Evolutionary conservation across 257 asterid species (phyloP), one percentile per base, ranked within the genome.

Genomic region (Solanum stenotomum): DNA sequence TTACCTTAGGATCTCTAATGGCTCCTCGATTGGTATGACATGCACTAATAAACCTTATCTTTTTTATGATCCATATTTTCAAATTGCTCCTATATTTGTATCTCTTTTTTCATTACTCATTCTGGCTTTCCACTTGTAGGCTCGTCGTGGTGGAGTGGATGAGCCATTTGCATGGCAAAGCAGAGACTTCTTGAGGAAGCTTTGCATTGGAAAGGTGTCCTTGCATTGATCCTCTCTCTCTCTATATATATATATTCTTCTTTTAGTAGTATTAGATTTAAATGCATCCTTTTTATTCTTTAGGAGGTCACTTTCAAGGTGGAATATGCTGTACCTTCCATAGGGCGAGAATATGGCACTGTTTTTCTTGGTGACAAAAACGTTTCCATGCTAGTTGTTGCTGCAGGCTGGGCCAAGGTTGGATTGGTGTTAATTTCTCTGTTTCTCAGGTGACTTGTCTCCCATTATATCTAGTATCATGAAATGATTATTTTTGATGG

Each of bases 381-480:
- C 92, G 93, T 95, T 22, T 93, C 98, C 33, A 71, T 92, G 90
- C 93, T 95, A 74, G 98, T 97, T 89, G 98, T 93, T 31, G 90
- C 98, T 91, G 98, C 94, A 42, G 99, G 99, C 91, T 97, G 99
- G 99, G 99, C 99, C 16, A 97, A 93, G 99, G 99, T 96, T 78
- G 70, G 42, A 8, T 34, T 31, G 75, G 40, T 82, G 52, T 84
- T 87, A 84, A 31, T 22, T 74, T 86, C 33, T 87, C 1, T 46
- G 68, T 37, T 71, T 35, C 46, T 75, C 33, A 37, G 11, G 22
- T 75, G 33, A 11, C 56, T 76, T 75, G 52, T 23, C 37, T 37
- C 56, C 83, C 33, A 37, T 1, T 76, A 12, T 76, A 37, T 22
- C 20, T 76, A 37, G 33, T 11, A 22, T 37, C 52, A 75, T 75